Evolutionary conservation across 2,329 filamentous ascomycete species (phyloP), one percentile per base, ranked within the genome.

Genomic region (Aquanectria penicillioides): DNA sequence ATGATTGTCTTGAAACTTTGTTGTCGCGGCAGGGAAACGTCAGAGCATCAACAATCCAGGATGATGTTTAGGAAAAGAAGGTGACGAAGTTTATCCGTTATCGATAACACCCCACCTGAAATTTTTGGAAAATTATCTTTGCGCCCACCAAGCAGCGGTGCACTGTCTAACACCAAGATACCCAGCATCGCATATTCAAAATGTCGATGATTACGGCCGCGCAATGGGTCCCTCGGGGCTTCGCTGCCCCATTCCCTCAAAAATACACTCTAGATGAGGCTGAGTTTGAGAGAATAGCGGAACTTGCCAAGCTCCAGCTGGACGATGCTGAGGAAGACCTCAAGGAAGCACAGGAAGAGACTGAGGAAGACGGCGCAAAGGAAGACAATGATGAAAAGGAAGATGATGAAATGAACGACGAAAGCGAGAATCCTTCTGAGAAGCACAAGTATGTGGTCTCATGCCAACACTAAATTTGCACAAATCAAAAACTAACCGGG

Each of bases 251-350:
- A 44, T 92, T 93, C 68, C 90, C 90, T 13, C 83, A 84, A 34
- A 91, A 91, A 75, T 92, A 92, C 73, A 86, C 89, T 57, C 86
- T 93, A 56, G 87, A 93, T 75, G 90, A 93, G 73, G 83, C 84
- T 63, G 90, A 93, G 75, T 91, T 91, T 70, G 84, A 87, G 71
- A 86, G 91, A 70, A 93, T 93, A 79, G 89, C 89, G 13, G 83
- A 85, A 71, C 81, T 93, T 64, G 90, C 90, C 25, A 88, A 90
- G 75, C 80, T 92, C 61, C 90, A 97, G 78, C 85, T 97, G 26
- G 92, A 97, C 72, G 95, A 98, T 77, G 95, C 95, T 22, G 90
- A 94, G 71, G 91, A 94, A 23, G 94, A 95, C 71, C 78, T 97
- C 61, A 86, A 90, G 65, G 88, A 91, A 68, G 93, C 93, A 10